Base-by-base conservation (phyloP, 2,329 filamentous ascomycete genomes). In the Colletotrichum chrysophilum region DNA sequence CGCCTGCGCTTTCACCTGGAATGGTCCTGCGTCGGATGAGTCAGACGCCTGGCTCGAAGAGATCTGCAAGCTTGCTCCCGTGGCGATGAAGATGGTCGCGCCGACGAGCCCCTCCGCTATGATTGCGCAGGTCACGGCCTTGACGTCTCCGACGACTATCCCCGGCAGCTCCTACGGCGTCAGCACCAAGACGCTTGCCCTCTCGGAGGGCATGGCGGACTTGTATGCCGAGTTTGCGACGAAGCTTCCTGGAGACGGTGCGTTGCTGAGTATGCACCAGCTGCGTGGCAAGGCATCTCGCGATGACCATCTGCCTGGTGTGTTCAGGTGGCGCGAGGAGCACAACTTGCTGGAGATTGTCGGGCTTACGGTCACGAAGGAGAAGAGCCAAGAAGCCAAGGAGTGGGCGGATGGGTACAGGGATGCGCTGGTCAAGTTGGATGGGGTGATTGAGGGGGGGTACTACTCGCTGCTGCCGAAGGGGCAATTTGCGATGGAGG, bases 261-360 rank as follows among this genome's bases (percentile, higher is more conserved):
- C 81, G 2, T 76, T 81, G n/a, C 72, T 83, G 16, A 80, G 78
- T 1, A 74, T 84, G 12, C 83, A 85, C 65, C 79, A 80, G 43
- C 80, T 83, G 10, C 78, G 80, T 6, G 79, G 65, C 8, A 66
- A 30, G 3, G 52, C 61, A 4, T 55, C 79, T 5, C 78, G 81
- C 5, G 73, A 34, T 7, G 69, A 69, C 5, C 76, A 76, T 34
- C 61, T 66, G n/a, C 64, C 79, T 8, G 81, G 83, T 0, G 79
- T 85, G 3, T 83, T 84, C 65, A 79, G 79, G 24, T 72, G 79
- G 9, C 77, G 83, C 30, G 74, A 79, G 2, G 80, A 82, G 14
- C 84, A 86, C 73, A 80, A 81, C 62, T 79, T 85, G 76, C n/a
- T 86, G 7, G 84, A 86, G 76, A 79, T 86, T 28, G 52, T 86